Base-by-base conservation (phyloP, 805 yeast genomes). In the Wickerhamiella bombiphila region DNA sequence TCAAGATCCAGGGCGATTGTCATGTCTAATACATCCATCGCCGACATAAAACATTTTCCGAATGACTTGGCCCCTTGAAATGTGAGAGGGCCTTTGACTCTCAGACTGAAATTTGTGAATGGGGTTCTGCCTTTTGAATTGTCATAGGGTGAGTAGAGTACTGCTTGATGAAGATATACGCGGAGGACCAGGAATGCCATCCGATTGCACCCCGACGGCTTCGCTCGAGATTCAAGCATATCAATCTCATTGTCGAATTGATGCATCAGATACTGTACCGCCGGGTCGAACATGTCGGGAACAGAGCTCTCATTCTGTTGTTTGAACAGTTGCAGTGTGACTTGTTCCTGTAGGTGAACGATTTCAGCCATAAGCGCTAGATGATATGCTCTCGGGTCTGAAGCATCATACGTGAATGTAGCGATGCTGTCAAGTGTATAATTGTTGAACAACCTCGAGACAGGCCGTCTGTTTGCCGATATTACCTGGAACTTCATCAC, bases 361-460 rank as follows among this genome's bases (percentile, higher is more conserved):
- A 76, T 69, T 1, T 66, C 48, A 0, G 81, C 78, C 36, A 80
- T 53, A 16, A 43, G 42, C 43, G 42, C 48, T 5, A 58, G 45
- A 7, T 19, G 36, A 18, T 44, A 34, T 8, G 29, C 34, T 3
- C 18, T 25, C 14, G 29, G 44, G 17, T 40, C 36, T 3, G 32
- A 26, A 13, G 14, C 16, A 9, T 30, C 16, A 9, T 24, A 13
- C 37, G 79, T 53, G n/a, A 55, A 39, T 5, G 18, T 16, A 1
- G 50, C 43, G 48, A 76, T 76, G 46, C 81, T 74, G 38, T 70
- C 74, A 40, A 75, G 75, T 34, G 78, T 68, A 46, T 69, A 76
- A 1, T 70, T 68, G 32, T 60, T 56, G 58, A 58, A 60, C 26
- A 45, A 40, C 18, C 52, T 70, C 39, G 68, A 70, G 7, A 74